phyloP scores from a whole-genome alignment of 148 eudicot genomes.

The Rhododendron vialii region DNA sequence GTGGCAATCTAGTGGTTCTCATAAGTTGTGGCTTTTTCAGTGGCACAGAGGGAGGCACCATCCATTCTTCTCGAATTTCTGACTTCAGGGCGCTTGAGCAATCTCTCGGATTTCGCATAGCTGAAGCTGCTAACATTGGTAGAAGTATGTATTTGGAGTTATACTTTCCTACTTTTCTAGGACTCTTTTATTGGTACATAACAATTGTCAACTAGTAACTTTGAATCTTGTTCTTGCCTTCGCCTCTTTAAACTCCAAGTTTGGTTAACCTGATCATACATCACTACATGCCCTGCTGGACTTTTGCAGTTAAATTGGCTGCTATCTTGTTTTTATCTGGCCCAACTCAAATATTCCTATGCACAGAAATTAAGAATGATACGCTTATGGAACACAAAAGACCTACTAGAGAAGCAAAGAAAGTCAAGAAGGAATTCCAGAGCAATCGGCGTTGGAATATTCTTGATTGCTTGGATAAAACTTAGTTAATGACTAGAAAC shows the following conservation, averaged over 20 bases:
- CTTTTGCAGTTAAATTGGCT: background rate
- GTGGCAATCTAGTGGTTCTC: background rate
- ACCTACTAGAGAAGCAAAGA: background rate
- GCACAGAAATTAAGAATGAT: background rate
- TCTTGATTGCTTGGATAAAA: background rate
- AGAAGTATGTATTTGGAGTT: conserved; percentile 36
- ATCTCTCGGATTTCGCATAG: conserved; percentile 60
- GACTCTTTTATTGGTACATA: background rate
- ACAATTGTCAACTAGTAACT: background rate
- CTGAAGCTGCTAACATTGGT: conserved; percentile 50
- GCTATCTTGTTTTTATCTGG: background rate
- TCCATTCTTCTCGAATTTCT: conserved; percentile 41
- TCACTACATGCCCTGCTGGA: background rate
- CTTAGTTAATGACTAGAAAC: background rate
- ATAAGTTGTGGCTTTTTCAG: conserved; percentile 36
- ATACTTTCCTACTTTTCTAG: conserved; percentile 1
- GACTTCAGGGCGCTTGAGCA: conserved; percentile 65
- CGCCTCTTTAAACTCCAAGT: background rate
- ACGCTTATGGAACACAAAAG: background rate
- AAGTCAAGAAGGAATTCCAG: background rate
- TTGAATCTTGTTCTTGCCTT: background rate
- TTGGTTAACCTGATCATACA: background rate
- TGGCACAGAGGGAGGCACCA: conserved; percentile 46
- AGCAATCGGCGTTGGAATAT: background rate
- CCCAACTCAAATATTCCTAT: background rate